These are phyloP conservation scores for Pseudogymnoascus sp. DNA, from an alignment of 2,329 filamentous ascomycete genomes.

Conservation along the genomic window DNA sequence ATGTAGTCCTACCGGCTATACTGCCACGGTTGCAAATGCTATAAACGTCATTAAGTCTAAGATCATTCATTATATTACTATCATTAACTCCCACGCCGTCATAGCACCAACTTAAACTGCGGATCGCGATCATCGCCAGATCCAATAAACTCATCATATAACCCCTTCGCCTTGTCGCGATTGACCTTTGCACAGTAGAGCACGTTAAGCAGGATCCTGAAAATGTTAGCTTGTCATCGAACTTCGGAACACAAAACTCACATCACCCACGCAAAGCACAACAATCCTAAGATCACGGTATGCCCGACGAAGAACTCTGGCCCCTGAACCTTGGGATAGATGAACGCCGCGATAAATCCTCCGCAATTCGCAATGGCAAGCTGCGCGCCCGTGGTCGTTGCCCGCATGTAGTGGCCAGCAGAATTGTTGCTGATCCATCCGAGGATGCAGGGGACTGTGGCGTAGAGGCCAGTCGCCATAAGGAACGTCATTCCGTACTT, in stretches of 20 bases:
- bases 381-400: slow-evolving; percentile 59
- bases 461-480: slow-evolving; percentile 40
- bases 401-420: slow-evolving; percentile 61
- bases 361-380: slow-evolving; percentile 60
- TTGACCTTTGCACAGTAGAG: slow-evolving; percentile 59
- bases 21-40: no score
- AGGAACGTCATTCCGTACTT: slow-evolving; percentile 42
- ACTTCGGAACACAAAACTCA: slow-evolving; percentile 35
- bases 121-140: slow-evolving; percentile 59
- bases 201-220: slow-evolving; percentile 52
- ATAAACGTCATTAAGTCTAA: no score
- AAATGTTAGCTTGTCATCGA: neutral
- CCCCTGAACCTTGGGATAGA: slow-evolving; percentile 32
- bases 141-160: slow-evolving; percentile 50
- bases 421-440: slow-evolving; percentile 56
- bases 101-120: slow-evolving; percentile 53
- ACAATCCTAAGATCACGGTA: slow-evolving; percentile 50
- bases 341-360: slow-evolving; percentile 51
- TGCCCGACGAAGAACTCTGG: slow-evolving; percentile 56
- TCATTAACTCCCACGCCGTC: slow-evolving; percentile 13
- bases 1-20: no score
- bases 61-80: neutral
- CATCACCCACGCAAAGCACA: slow-evolving; percentile 58
- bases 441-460: slow-evolving; percentile 37
- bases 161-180: slow-evolving; percentile 51